Percentiles rank a stretch among this genome's conserved stretches.
These are phyloP conservation scores for Bassia scoparia DNA, from an alignment of 148 eudicot species.

Conservation along the genomic window DNA sequence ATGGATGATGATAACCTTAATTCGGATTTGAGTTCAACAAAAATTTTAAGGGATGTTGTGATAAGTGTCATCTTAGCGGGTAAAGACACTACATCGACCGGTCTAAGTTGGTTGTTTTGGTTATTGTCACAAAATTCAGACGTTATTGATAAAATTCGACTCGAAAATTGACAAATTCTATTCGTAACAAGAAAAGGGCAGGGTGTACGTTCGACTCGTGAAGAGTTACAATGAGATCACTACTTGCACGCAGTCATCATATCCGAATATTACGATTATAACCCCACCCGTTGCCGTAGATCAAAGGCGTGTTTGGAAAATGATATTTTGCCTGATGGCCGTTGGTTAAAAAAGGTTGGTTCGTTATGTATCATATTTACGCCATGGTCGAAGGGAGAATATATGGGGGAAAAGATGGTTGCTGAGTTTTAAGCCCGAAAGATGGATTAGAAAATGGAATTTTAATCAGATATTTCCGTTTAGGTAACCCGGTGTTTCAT, in stretches of 20 bases:
- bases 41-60: constrained; percentile 53
- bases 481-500: constrained; percentile 33
- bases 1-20: not conserved
- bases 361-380: constrained; percentile 41
- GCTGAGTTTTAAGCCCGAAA: constrained; percentile 57
- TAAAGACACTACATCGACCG: constrained; percentile 61
- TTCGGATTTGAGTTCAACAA: not conserved
- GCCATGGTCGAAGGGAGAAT: constrained; percentile 68
- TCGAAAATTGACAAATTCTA: constrained; percentile 26
- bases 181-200: constrained; percentile 22
- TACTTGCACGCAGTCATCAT: constrained; percentile 64
- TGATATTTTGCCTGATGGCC: constrained; percentile 56
- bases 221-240: constrained; percentile 50
- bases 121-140: constrained; percentile 36
- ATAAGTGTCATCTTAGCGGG: constrained; percentile 68
- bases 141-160: constrained; percentile 39
- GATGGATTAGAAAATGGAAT: constrained; percentile 58
- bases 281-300: constrained; percentile 66
- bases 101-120: constrained; percentile 77
- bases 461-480: constrained; percentile 48
- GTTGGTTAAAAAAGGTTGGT: constrained; percentile 43
- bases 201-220: constrained; percentile 28
- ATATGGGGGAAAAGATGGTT: constrained; percentile 72
- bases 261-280: constrained; percentile 55
- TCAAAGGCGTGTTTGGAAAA: constrained; percentile 40